Evolutionary conservation across 2,329 filamentous ascomycete species (phyloP).

Genomic region (Calycina marina): DNA sequence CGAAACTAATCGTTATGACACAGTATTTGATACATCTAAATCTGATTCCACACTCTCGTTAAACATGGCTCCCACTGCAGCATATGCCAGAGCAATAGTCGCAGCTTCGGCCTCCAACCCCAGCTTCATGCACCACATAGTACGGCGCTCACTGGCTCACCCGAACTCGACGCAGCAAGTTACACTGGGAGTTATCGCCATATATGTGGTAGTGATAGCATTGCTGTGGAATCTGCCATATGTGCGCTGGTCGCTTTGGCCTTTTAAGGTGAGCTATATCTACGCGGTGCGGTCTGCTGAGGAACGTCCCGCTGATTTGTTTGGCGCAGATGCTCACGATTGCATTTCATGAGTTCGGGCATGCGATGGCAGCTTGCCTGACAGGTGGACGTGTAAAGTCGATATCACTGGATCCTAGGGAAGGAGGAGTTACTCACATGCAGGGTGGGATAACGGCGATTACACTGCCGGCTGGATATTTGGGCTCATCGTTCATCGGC

Average conservation of each 20-base stretch:
- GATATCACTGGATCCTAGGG: slow-evolving; percentile 59
- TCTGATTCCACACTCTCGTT: too few relatives aligned
- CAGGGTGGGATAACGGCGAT: slow-evolving; percentile 54
- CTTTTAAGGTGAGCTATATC: slow-evolving; percentile 49
- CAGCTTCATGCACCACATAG: too few relatives aligned
- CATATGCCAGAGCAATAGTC: too few relatives aligned
- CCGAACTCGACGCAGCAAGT: slow-evolving; percentile 52
- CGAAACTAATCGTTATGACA: too few relatives aligned
- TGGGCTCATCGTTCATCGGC: slow-evolving; percentile 64
- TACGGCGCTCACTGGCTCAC: too few relatives aligned
- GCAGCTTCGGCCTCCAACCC: too few relatives aligned
- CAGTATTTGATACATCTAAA: too few relatives aligned
- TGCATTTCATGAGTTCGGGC: slow-evolving; percentile 68
- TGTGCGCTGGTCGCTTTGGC: slow-evolving; percentile 61
- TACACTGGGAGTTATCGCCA: slow-evolving; percentile 56
- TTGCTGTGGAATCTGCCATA: slow-evolving; percentile 70
- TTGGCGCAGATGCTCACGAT: slow-evolving; percentile 82
- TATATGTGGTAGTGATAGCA: slow-evolving; percentile 59
- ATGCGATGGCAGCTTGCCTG: slow-evolving; percentile 56
- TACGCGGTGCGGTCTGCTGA: too few relatives aligned
- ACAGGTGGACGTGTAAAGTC: slow-evolving; percentile 63
- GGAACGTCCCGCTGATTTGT: too few relatives aligned
- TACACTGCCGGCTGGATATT: slow-evolving; percentile 63
- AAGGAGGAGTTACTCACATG: slow-evolving; percentile 70
- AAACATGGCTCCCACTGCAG: too few relatives aligned